Evolutionary conservation across 2,329 filamentous ascomycete genomes (phyloP), one percentile per base, ranked within the genome.

Genomic region (Stachybotrys chlorohalonatus): DNA sequence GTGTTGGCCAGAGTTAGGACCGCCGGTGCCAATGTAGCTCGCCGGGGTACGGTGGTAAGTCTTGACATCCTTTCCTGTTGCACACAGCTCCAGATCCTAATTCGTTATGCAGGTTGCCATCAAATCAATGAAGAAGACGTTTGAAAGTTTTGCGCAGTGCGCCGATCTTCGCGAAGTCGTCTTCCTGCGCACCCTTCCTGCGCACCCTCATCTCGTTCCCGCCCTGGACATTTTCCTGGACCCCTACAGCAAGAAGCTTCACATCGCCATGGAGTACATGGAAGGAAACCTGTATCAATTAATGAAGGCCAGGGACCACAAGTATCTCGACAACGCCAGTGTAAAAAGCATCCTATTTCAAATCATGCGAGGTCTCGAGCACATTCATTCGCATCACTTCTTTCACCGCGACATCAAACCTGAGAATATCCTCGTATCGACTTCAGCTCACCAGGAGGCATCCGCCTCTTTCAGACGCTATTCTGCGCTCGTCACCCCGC

Each of bases 121-220:
- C 75, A 99, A 99, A 75, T 97, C 94, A 6, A 99, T 99, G 94
- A 99, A 99, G 81, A 99, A 99, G 82, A 92, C 88, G 0, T 99
- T 97, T 65, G 92, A 97, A 64, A 95, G 90, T 1, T 91, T 96
- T 67, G 76, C 83, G 15, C 88, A 91, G 53, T 99, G 94, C 70
- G 75, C 96, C 59, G 94, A 99, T 72, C 82, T 99, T 53, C 87
- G 94, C 58, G 94, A 99, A 72, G 94, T 99, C 60, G 94, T 99
- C 68, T 99, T 99, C 73, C 78, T 99, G 50, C 86, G 90, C 66
- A 93, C 91, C 11, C 78, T 99, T 15, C 94, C 94, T 2, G 78
- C 82, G 49, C 94, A 99, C 68, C 84, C 85, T 63, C 94, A 99
- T 70, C 82, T 99, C 39, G 94, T 99, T n/a, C 94, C 94, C 42